A percentile compares a stretch with the other conserved stretches of the same genome.
Evolutionary conservation across 345 rosid species (phyloP).

Genomic region (Luvunga scandens): DNA sequence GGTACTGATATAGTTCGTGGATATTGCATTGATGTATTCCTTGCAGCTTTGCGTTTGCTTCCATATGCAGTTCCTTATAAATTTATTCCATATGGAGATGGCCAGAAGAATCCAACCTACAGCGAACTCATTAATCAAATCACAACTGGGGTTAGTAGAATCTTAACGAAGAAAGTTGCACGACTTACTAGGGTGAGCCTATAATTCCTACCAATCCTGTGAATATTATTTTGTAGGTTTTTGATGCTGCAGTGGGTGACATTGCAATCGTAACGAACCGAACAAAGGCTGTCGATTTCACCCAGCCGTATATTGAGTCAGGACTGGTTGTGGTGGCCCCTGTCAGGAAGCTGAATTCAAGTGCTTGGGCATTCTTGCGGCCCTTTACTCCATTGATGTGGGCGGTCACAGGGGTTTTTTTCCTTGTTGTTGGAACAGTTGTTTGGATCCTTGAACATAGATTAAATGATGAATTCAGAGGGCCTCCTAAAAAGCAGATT

Average conservation of each 20-base stretch:
- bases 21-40: conserved; percentile 71
- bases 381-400: conserved; percentile 86
- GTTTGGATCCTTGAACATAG: conserved; percentile 95
- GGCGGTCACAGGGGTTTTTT: conserved; percentile 69
- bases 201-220: conserved; percentile 8
- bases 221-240: conserved; percentile 45
- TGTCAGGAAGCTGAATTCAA: conserved; percentile 58
- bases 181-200: not conserved
- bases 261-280: conserved; percentile 71
- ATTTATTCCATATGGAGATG: conserved; percentile 80
- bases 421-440: conserved; percentile 72
- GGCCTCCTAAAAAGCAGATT: conserved; percentile 72
- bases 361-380: conserved; percentile 72
- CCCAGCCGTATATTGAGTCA: conserved; percentile 84
- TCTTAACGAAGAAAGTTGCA: not conserved
- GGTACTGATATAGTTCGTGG: conserved; percentile 60
- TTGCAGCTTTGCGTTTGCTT: conserved; percentile 66
- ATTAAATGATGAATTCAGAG: conserved; percentile 82
- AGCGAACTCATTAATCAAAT: conserved; percentile 59
- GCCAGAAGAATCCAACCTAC: conserved; percentile 68
- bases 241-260: conserved; percentile 85
- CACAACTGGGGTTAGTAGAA: conserved; percentile 61
- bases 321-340: conserved; percentile 93
- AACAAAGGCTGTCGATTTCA: conserved; percentile 73
- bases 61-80: conserved; percentile 75